Evolutionary conservation across 306 rosid species (phyloP), one percentile per base, ranked within the genome.

Genomic region (Betula pendula): DNA sequence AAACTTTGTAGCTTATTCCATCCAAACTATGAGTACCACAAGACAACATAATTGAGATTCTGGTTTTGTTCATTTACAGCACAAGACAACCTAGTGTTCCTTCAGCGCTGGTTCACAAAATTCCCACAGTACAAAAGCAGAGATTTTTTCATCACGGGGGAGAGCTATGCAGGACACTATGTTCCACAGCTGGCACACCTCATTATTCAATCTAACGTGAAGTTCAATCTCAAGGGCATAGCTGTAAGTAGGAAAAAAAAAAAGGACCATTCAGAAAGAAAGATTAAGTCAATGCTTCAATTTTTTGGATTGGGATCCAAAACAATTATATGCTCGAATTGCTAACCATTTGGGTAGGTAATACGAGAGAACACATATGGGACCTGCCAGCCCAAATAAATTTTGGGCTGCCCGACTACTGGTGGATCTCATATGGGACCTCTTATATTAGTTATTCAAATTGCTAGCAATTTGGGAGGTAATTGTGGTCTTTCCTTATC

Each of bases 111-210:
- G 97, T 82, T 90, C 67, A 20, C 74, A 5, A 81, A 80, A 71
- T 92, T 87, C 76, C 90, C 89, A 3, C 74, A 85, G 75, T 90
- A 84, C 76, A 82, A 75, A 77, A 71, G 38, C 51, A 76, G 83
- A 77, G 93, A 88, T 35, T 90, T 92, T 33, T 90, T 85, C 75
- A 85, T 92, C 58, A 87, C 87, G 3, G 96, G 97, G 6, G 96
- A 92, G 80, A 92, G 97, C 80, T 91, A 91, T 66, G 94, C 81
- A 84, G 95, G 97, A 4, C 97, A 92, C 82, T 92, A 90, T 70
- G 93, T 84, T 8, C 97, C 97, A 2, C 93, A 92, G 63, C 92
- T 92, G 38, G 97, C 97, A 47, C 83, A 68, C 52, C 96, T 90
- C 70, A 78, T 92, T 59, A 25, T 90, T 27, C 72, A 85, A 68